phyloP scores from a whole-genome alignment of 2,329 filamentous ascomycete genomes.

The Coleophoma cylindrospora region DNA sequence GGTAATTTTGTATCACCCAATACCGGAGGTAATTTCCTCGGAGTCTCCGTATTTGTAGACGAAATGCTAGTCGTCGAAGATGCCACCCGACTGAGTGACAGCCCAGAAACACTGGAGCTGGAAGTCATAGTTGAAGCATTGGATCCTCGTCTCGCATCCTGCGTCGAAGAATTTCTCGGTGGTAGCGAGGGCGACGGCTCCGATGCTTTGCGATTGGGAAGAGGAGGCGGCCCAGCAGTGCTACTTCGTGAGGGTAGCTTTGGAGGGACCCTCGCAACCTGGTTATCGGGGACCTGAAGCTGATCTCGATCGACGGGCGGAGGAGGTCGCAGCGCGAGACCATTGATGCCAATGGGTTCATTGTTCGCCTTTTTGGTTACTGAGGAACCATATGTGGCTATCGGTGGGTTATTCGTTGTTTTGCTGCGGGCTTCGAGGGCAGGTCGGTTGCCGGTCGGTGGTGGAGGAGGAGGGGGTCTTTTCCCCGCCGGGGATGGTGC shows the following conservation, averaged over 20 bases:
- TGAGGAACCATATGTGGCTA: conserved; percentile 21
- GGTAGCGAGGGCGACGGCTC: conserved; percentile 43
- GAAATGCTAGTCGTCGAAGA: conserved; percentile 41
- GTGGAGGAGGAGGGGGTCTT: conserved; percentile 48
- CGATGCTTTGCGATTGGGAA: conserved; percentile 25
- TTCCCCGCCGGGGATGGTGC: conserved; percentile 30
- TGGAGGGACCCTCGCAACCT: conserved; percentile 12
- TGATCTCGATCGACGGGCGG: conserved; percentile 22
- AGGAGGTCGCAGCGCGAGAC: conserved; percentile 19
- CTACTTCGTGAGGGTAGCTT: conserved; percentile 14
- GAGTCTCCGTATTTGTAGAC: conserved; percentile 27
- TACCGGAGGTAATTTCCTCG: conserved; percentile 49
- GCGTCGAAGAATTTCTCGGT: conserved; percentile 40
- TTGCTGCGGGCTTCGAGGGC: conserved; percentile 30
- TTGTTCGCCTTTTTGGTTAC: conserved; percentile 18
- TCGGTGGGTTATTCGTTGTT: conserved; percentile 30
- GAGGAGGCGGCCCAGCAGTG: conserved; percentile 11
- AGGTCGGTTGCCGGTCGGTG: conserved; percentile 34
- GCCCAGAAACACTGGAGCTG: conserved; percentile 46
- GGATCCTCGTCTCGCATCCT: conserved; percentile 42
- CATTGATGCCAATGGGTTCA: conserved; percentile 16
- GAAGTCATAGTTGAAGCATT: conserved; percentile 53
- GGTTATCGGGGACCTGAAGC: conserved; percentile 6
- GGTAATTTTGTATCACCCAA: conserved; percentile 53
- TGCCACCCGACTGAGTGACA: conserved; percentile 40